Conservation (phyloP, 129 eudicot species). For the Ambrosia artemisiifolia region DNA sequence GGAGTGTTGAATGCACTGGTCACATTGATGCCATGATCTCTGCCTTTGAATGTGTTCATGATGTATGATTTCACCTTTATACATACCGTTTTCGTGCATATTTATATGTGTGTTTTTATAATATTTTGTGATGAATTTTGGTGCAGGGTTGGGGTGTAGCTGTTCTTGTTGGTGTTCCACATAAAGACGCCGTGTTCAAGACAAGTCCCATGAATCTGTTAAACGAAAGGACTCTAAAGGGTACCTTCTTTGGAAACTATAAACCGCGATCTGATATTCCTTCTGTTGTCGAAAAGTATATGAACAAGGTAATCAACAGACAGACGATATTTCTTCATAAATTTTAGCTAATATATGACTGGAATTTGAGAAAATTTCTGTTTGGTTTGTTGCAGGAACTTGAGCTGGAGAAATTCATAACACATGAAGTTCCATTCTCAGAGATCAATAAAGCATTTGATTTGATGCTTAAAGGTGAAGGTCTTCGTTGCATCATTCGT, state of each 20-base stretch:
- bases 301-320: conserved; percentile 53
- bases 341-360: not conserved
- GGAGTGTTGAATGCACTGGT: conserved; percentile 83
- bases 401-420: conserved; percentile 45
- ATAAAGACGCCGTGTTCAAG: conserved; percentile 71
- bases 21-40: conserved; percentile 77
- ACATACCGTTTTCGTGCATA: too few species aligned
- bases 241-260: conserved; percentile 84
- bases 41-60: conserved; percentile 90
- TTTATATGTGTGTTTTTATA: not conserved
- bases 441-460: conserved; percentile 50
- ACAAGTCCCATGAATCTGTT: conserved; percentile 66
- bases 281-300: conserved; percentile 62
- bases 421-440: conserved; percentile 41
- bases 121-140: not conserved
- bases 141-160: conserved; percentile 98
- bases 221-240: conserved; percentile 83
- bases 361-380: not conserved
- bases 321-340: too few species aligned
- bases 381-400: conserved; percentile 29
- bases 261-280: conserved; percentile 76
- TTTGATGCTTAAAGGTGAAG: conserved; percentile 44
- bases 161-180: conserved; percentile 84
- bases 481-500: conserved; percentile 44
- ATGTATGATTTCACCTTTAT: conserved; percentile 49